Evolutionary conservation across 176 grass and related monocot genomes (phyloP).

Genomic region (Puya raimondii): DNA sequence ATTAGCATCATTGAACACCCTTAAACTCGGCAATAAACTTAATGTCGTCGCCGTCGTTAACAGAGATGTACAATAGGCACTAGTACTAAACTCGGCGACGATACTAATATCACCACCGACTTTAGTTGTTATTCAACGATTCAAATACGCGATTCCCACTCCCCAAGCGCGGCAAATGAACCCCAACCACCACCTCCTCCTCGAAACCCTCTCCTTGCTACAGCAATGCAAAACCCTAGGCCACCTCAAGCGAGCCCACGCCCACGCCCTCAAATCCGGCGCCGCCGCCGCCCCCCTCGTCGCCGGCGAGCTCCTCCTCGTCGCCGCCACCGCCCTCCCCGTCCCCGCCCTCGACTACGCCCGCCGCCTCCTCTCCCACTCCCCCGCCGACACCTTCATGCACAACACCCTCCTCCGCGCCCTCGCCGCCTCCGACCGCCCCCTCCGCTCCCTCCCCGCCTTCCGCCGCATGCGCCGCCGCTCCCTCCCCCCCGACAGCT

Average conservation of each 20-base stretch:
- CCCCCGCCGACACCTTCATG: constrained; percentile 24
- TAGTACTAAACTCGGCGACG: too few species aligned
- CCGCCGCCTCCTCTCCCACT: constrained; percentile 9
- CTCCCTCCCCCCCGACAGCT: constrained; percentile 14
- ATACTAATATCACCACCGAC: too few species aligned
- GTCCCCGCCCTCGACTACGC: constrained; percentile 7
- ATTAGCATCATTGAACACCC: too few species aligned
- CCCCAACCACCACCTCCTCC: not conserved
- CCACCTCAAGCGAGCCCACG: constrained; percentile 21
- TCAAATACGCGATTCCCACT: too few species aligned
- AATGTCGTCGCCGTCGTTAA: too few species aligned
- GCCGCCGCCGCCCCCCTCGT: constrained; percentile 11
- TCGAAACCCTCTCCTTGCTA: constrained; percentile 7
- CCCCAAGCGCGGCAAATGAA: too few species aligned
- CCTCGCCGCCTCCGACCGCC: constrained; percentile 13
- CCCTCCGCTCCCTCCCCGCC: constrained; percentile 1
- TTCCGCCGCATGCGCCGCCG: constrained; percentile 11
- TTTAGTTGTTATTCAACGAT: too few species aligned
- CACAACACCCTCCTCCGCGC: constrained; percentile 29
- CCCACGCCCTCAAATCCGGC: constrained; percentile 7
- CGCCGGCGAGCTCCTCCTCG: constrained; percentile 15
- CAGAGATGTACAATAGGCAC: too few species aligned
- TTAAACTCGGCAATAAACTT: too few species aligned
- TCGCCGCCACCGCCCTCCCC: constrained; percentile 15
- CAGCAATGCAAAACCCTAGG: constrained; percentile 1